Evolutionary conservation across 106 monocot species (phyloP), one percentile per base, ranked within the genome.

Genomic region (Narthecium ossifragum): DNA sequence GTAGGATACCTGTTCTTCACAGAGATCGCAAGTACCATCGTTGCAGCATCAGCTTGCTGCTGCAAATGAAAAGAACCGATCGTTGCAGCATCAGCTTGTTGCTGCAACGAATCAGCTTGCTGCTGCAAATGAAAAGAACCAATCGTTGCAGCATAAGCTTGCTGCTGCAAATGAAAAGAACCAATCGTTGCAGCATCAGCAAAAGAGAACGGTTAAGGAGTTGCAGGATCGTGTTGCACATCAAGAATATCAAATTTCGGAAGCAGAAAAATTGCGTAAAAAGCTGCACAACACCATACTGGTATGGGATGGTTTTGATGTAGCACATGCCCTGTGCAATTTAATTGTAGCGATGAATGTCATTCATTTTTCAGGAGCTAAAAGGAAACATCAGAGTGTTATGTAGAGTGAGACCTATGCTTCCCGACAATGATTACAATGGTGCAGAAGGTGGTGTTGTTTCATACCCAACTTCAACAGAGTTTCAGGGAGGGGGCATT

Each of bases 351-450:
- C 34, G 20, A 17, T n/a, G n/a, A n/a, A n/a, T n/a, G n/a, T n/a
- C n/a, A n/a, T 30, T 26, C 30, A 20, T 47, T 46, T 32, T 66
- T 26, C 63, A 98, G 90, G 96, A 98, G 60, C 73, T 98, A 0
- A 98, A 98, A 72, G 90, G 87, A 39, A 98, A 98, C 41, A 98
- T 90, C 3, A 64, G 96, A 61, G 96, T 98, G 0, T 98, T 98
- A 31, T 98, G 96, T 55, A 70, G 96, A 45, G 96, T 98, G 20
- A 55, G 90, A 2, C 96, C 96, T 39, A 5, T 71, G 61, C 24
- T 91, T 23, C 58, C 59, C 22, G 69, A 74, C 17, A 64, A 30
- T 51, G 90, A 82, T 51, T 72, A 21, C 13, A 59, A 34, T 54
- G 75, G 31, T 4, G 41, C 25, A 46, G 83, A 86, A 26, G 67